Base-by-base conservation (phyloP, 305 asterid genomes). In the Euphrasia arctica region DNA sequence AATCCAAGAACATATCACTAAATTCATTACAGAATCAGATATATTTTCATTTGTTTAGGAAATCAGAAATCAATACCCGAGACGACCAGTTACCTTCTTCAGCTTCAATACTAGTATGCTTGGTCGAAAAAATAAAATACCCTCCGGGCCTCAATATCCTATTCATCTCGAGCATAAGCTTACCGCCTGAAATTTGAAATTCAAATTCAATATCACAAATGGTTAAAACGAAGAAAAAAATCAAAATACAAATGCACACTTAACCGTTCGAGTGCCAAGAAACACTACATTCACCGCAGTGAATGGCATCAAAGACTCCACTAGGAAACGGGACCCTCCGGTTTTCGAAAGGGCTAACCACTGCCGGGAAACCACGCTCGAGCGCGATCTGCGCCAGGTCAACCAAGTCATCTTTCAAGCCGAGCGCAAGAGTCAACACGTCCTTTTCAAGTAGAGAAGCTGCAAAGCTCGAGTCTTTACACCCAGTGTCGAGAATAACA, bases 81-180 rank as follows among this genome's bases (percentile, higher is more conserved):
- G 22, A 18, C 22, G 77, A 63, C 8, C 88, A 68, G 70, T 39
- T 39, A 93, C 98, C 96, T 87, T 87, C 97, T 79, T 85, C 95
- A 63, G 80, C 86, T 83, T 93, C 97, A 31, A 87, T 73, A 80
- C 83, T 90, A 67, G 60, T 79, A 70, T 84, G 94, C 78, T 79
- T 88, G 61, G 81, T 79, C 0, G 98, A 90, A 69, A 93, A 70
- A 58, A 93, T 84, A 79, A 90, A 93, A 78, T 90, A 88, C 62
- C 97, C 97, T 70, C 94, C 96, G 29, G 98, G 94, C 78, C 98
- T 93, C 85, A 93, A 72, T 71, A 90, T 75, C 77, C 98, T 80
- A 75, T 90, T 90, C 89, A 90, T 84, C 83, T 93, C 97, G 32
- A 90, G 79, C 66, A 93, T 78, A 70, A 82, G 95, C 76, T 79